A percentile compares a stretch with the other conserved stretches of the same genome.
Evolutionary conservation across 140 eudicot species (phyloP).

Genomic region (Oenanthe javanica): DNA sequence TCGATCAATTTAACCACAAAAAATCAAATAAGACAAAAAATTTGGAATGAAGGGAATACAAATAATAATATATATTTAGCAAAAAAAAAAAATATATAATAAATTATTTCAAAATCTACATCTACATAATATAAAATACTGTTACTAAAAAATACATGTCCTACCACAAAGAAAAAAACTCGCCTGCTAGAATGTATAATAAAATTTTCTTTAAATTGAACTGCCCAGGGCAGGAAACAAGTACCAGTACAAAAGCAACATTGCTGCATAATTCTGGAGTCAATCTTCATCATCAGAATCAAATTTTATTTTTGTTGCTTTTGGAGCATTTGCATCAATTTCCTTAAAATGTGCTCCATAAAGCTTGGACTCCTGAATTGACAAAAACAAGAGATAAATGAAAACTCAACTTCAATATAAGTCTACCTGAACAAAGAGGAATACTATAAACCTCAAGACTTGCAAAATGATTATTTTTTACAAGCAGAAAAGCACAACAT

Average conservation of each 20-base stretch:
- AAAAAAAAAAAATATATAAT: no score
- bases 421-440: not conserved
- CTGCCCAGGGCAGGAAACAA: no score
- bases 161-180: no score
- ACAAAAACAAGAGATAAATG: not conserved
- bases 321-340: conserved; percentile 95
- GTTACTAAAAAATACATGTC: no score
- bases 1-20: no score
- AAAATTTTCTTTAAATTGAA: no score
- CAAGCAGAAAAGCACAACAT: not conserved
- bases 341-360: conserved; percentile 97
- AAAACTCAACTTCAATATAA: not conserved
- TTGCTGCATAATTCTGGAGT: not conserved
- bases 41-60: no score
- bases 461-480: not conserved
- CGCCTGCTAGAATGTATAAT: no score
- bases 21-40: no score
- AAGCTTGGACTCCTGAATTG: conserved; percentile 81
- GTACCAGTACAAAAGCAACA: not conserved
- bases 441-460: not conserved
- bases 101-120: no score
- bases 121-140: no score
- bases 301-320: conserved; percentile 84
- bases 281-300: conserved; percentile 75
- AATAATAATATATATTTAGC: no score